A percentile compares a stretch with the other conserved stretches of the same genome.
Evolutionary conservation across 1,284 basidiomycete species (phyloP).

Genomic region (Mycosarcoma maydis): DNA sequence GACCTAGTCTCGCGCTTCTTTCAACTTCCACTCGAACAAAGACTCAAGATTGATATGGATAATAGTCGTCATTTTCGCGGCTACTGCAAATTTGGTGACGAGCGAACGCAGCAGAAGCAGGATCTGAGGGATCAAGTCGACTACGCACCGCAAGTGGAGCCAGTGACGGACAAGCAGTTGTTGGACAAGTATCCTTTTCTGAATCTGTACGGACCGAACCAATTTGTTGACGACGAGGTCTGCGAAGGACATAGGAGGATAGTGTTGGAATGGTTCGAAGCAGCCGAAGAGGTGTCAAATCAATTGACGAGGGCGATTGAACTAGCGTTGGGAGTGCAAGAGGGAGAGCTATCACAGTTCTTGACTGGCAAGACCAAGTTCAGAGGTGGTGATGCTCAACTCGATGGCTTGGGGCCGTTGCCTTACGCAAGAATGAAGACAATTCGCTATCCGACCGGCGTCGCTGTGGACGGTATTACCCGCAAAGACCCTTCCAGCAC

Average conservation of each 20-base stretch:
- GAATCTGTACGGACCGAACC: slow-evolving; percentile 57
- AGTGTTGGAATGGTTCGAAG: slow-evolving; percentile 45
- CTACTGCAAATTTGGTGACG: slow-evolving; percentile 56
- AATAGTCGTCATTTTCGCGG: slow-evolving; percentile 51
- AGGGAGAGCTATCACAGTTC: slow-evolving; percentile 35
- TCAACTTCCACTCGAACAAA: slow-evolving; percentile 23
- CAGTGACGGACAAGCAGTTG: slow-evolving; percentile 1
- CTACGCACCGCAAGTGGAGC: slow-evolving; percentile 23
- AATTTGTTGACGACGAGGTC: slow-evolving; percentile 41
- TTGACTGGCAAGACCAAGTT: slow-evolving; percentile 25
- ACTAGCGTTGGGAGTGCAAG: slow-evolving; percentile 30
- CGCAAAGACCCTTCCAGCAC: slow-evolving; percentile 25
- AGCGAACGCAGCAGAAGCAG: slow-evolving; percentile 34
- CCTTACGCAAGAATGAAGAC: slow-evolving; percentile 58
- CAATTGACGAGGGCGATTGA: slow-evolving; percentile 55
- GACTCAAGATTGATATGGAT: slow-evolving; percentile 46
- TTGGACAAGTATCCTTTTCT: slow-evolving; percentile 29
- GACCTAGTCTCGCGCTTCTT: slow-evolving; percentile 45
- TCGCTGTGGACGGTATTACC: slow-evolving; percentile 42
- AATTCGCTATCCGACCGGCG: slow-evolving; percentile 52
- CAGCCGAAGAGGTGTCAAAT: slow-evolving; percentile 21
- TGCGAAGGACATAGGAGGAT: slow-evolving; percentile 17
- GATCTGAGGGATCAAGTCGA: slow-evolving; percentile 58
- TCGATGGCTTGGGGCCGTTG: slow-evolving; percentile 14
- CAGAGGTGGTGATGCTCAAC: background rate